Evolutionary conservation across 2,329 filamentous ascomycete species (phyloP).

Genomic region (Venturia carpophila): DNA sequence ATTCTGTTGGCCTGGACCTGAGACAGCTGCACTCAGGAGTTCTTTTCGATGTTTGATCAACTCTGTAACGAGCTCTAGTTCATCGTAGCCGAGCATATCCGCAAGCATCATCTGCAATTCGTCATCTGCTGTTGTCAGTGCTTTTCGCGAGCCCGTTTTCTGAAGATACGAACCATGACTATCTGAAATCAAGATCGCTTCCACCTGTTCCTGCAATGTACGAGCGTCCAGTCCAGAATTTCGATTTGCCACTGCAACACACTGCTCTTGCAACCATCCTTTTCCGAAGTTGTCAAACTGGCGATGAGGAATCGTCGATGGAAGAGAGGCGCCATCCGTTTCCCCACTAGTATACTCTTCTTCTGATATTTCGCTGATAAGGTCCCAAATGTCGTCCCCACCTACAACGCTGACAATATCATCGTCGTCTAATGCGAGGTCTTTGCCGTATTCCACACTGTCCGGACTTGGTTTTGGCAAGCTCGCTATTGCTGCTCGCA

Average conservation of each 20-base stretch:
- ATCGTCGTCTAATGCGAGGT: slow-evolving; percentile 59
- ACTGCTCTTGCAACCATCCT: slow-evolving; percentile 66
- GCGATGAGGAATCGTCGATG: slow-evolving; percentile 22
- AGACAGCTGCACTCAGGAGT: slow-evolving; percentile 42
- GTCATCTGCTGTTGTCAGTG: slow-evolving; percentile 48
- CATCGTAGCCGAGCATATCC: slow-evolving; percentile 86
- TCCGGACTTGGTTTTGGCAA: slow-evolving; percentile 42
- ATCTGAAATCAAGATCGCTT: slow-evolving; percentile 63
- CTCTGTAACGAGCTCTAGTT: slow-evolving; percentile 87
- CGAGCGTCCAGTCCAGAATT: slow-evolving; percentile 60
- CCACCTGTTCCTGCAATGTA: slow-evolving; percentile 70
- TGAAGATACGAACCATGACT: slow-evolving; percentile 34
- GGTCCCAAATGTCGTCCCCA: slow-evolving; percentile 84
- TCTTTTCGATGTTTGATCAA: slow-evolving; percentile 70
- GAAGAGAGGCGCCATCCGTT: slow-evolving; percentile 45
- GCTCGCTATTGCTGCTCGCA: slow-evolving; percentile 75
- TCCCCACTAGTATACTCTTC: slow-evolving; percentile 59
- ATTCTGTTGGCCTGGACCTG: slow-evolving; percentile 34
- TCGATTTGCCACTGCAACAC: slow-evolving; percentile 54
- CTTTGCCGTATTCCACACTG: slow-evolving; percentile 45
- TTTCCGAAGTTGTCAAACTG: slow-evolving; percentile 24
- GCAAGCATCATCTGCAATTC: slow-evolving; percentile 86
- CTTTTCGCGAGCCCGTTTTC: slow-evolving; percentile 9
- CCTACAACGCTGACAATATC: slow-evolving; percentile 39
- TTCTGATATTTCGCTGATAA: slow-evolving; percentile 68